Conservation (phyloP, 768 basidiomycete genomes). For the Nidularia pulvinata region DNA sequence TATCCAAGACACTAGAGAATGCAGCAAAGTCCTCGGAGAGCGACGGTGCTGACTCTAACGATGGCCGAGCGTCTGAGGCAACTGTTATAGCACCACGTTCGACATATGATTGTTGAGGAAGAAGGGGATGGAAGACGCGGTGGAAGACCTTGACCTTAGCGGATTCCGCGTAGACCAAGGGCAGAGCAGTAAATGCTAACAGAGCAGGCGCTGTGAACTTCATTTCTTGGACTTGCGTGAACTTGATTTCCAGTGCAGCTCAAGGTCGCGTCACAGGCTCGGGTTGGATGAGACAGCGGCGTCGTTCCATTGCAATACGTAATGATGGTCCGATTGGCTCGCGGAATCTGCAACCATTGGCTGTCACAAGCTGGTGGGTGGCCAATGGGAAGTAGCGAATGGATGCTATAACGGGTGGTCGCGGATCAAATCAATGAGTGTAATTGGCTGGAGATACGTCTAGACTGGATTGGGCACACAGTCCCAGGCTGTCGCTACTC, state of each 20-base stretch:
- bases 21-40: constrained; percentile 43
- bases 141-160: constrained; percentile 36
- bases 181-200: constrained; percentile 14
- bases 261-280: too few relatives aligned
- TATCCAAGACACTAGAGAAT: constrained; percentile 36
- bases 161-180: constrained; percentile 5
- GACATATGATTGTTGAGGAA: constrained; percentile 33
- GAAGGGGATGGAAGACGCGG: constrained; percentile 49
- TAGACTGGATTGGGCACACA: background rate
- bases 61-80: constrained; percentile 24
- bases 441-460: constrained; percentile 15
- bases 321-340: too few relatives aligned
- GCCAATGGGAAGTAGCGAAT: too few relatives aligned
- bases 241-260: too few relatives aligned
- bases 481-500: constrained; percentile 2
- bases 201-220: constrained; percentile 9
- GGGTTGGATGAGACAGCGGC: too few relatives aligned
- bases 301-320: too few relatives aligned
- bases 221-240: constrained; percentile 4
- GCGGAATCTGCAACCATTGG: too few relatives aligned
- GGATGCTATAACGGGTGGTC: background rate
- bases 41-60: constrained; percentile 38
- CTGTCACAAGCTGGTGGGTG: too few relatives aligned
- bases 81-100: constrained; percentile 40
- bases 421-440: background rate